Evolutionary conservation across 495 filamentous ascomycete species (phyloP), one percentile per base, ranked within the genome.

Genomic region (Sordaria brevicollis): DNA sequence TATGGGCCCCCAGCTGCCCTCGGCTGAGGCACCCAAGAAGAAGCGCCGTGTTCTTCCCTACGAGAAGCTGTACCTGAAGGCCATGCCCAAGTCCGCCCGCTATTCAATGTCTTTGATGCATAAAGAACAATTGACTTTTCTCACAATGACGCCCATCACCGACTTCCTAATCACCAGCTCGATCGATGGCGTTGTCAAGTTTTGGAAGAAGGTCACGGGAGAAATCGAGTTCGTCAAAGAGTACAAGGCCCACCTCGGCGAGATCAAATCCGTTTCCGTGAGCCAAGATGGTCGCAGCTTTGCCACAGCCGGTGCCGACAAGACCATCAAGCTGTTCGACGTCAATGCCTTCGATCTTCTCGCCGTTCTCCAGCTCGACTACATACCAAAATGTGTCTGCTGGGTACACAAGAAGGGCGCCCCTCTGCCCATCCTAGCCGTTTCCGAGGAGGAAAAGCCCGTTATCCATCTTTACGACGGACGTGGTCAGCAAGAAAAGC

Each of bases 71-170:
- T 98, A 97, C 80, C 81, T 98, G 75, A 91, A 91, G 62, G 94
- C 96, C 67, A 88, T 99, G 5, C 95, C 95, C 4, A 86, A 88
- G 39, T 91, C 91, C 54, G 70, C 86, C 19, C 90, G 92, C 13
- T 99, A 99, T 80, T 97, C 92, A 65, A 97, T 94, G 76, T 98
- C 95, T 35, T 83, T 99, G 72, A 99, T 99, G 95, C 95, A 99
- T 83, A 93, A 94, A 79, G 95, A 98, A 71, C 93, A 96, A 81
- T 81, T 98, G 65, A 86, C 89, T 41, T 97, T 92, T 73, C 86
- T 92, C 70, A 94, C 90, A 5, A 86, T 97, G 70, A 95, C 96
- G 1, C 95, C 93, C 1, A 82, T 86, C 49, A 97, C 95, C 68
- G 95, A 97, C 71, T 98, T 99, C 76, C 81, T 98, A 33, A 94